Evolutionary conservation across 768 basidiomycete species (phyloP), one percentile per base, ranked within the genome.

Genomic region (Cystoderma amianthinum): DNA sequence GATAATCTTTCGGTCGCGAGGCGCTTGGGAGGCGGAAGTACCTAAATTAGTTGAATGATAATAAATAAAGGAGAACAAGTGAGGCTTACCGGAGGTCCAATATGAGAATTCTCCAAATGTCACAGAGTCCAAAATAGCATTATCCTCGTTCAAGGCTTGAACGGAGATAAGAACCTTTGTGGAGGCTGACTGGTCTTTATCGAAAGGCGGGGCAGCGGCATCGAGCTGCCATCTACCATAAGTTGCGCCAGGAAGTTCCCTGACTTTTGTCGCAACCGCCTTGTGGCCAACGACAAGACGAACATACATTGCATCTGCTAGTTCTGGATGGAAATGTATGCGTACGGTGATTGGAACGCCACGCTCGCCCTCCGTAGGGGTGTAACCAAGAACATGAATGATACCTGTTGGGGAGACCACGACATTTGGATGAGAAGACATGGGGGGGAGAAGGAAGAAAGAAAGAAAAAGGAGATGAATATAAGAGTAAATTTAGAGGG

Each of bases 51-150:
- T 33, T 32, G 45, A 39, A 25, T 35, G 32, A 36, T 25, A 32
- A 24, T 23, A 32, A 45, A 6, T 33, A 18, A 42, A 13, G 41
- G 32, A 39, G 44, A n/a, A 43, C 30, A 48, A 36, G 44, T 21
- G 32, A 15, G 44, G 59, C 45, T 46, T 38, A 60, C 80, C 71
- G 43, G 64, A 55, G 17, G 71, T 60, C 65, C 68, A 75, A 51
- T 82, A 88, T 23, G 72, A 71, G 59, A 86, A 88, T 46, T 78
- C 71, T 42, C 86, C 88, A 58, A 86, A 84, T 11, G 74, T 72
- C 42, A 81, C 69, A 0, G 78, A 72, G 50, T 86, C 85, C 13
- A 88, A 55, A 25, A 86, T 55, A 23, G 58, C 47, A 46, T 75
- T 71, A 13, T 73, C 63, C 40, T 67, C 61, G 58, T 76, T 72